Percentiles rank a stretch among this genome's conserved stretches.
Evolutionary conservation across 192 early-diverging fungal genomes (phyloP).

Genomic region (Podila epicladia): DNA sequence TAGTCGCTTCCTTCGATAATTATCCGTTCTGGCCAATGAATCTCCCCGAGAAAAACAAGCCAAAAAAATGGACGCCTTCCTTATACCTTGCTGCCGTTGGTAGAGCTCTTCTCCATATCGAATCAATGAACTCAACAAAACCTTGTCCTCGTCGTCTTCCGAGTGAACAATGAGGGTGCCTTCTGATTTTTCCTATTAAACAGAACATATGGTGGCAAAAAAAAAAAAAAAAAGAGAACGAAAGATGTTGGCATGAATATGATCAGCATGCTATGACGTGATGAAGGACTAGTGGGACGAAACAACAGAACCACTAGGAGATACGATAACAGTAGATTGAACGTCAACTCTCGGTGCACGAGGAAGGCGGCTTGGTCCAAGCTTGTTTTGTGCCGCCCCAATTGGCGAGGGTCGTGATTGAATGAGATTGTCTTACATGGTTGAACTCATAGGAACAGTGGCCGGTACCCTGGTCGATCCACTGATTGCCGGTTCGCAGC

Average conservation of each 20-base stretch:
- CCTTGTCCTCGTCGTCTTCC: conserved; percentile 62
- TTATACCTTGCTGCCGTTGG: conserved; percentile 85
- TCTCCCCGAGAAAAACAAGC: no score
- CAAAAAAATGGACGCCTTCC: background rate
- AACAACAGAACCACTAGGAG: no score
- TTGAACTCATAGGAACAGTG: conserved; percentile 75
- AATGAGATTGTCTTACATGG: conserved; percentile 55
- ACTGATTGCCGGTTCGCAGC: conserved; percentile 71
- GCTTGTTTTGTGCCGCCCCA: no score
- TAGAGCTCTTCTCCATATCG: conserved; percentile 74
- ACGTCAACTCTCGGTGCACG: no score
- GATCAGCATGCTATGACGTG: background rate
- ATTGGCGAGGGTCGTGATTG: background rate
- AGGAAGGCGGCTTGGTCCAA: no score
- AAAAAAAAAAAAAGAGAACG: background rate
- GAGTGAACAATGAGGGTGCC: conserved; percentile 73
- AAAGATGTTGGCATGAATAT: background rate
- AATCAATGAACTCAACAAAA: conserved; percentile 81
- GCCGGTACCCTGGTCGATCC: conserved; percentile 91
- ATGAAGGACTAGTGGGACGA: no score
- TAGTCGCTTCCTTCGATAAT: no score
- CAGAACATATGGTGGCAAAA: background rate
- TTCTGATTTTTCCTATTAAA: conserved; percentile 57
- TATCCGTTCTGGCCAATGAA: no score
- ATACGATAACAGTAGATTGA: no score